Evolutionary conservation across 164 flowering plant genomes (phyloP).

Genomic region (Macadamia tetraphylla): DNA sequence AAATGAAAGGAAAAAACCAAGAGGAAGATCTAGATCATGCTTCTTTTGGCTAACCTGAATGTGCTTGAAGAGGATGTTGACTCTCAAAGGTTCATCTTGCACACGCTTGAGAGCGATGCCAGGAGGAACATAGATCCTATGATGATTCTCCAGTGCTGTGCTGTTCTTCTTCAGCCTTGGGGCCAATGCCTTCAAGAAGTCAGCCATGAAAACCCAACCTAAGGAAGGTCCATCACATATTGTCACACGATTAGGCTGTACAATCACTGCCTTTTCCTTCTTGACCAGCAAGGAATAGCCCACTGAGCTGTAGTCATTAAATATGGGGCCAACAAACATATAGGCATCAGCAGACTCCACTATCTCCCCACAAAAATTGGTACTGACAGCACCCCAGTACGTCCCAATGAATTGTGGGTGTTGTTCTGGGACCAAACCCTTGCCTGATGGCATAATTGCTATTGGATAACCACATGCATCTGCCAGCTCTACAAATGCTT

Average conservation of each 20-base stretch:
- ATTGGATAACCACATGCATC: slow-evolving; percentile 63
- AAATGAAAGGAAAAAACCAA: background rate
- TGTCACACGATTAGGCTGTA: slow-evolving; percentile 66
- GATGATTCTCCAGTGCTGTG: slow-evolving; percentile 59
- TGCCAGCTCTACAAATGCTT: slow-evolving; percentile 52
- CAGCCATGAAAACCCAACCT: slow-evolving; percentile 71
- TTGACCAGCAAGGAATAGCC: slow-evolving; percentile 67
- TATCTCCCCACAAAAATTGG: slow-evolving; percentile 57
- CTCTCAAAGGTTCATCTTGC: slow-evolving; percentile 50
- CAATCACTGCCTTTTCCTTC: slow-evolving; percentile 56
- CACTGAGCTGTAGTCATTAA: slow-evolving; percentile 73
- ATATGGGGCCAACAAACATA: slow-evolving; percentile 63
- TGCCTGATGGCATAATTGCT: slow-evolving; percentile 68
- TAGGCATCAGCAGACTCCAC: slow-evolving; percentile 85
- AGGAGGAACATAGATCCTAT: slow-evolving; percentile 53
- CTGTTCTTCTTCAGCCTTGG: slow-evolving; percentile 47
- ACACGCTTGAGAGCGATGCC: slow-evolving; percentile 39
- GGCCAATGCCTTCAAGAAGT: slow-evolving; percentile 53
- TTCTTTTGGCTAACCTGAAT: slow-evolving; percentile 43
- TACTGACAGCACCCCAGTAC: slow-evolving; percentile 80
- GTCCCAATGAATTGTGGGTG: slow-evolving; percentile 71
- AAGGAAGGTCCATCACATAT: slow-evolving; percentile 60
- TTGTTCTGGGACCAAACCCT: slow-evolving; percentile 66
- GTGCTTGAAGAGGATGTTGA: slow-evolving; percentile 69
- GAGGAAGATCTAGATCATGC: background rate